Base-by-base conservation (phyloP, 73 alveolate species). In the Diophrys sp. region DNA sequence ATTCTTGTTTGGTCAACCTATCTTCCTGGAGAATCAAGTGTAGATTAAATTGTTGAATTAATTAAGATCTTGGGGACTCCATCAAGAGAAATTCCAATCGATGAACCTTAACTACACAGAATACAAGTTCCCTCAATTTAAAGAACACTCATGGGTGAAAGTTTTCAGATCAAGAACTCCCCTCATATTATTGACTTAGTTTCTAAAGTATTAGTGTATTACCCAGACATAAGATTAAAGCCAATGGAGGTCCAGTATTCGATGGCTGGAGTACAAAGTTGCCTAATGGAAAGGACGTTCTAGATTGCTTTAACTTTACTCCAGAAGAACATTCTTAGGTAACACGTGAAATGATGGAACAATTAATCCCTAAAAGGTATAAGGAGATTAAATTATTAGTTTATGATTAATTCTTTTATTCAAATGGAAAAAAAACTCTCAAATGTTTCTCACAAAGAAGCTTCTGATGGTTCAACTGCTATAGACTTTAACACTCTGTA, bases 31-130 rank as follows among this genome's bases (percentile, higher is more conserved):
- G 97, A 93, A 33, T 71, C 89, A 54, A 92, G 96, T 31, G 87
- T 90, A 11, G 98, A 95, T 73, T 92, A 95, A 87, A 75, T 95
- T 29, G 96, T 91, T 28, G 99, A 95, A 75, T 91, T 95, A 2
- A 95, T 95, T 28, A 95, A 94, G 82, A 93, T 95, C 28, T 78
- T 95, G 68, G 99, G 99, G 28, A 95, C 99, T 0, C 99, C 99
- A 0, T 88, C 96, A 8, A 80, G 82, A 81, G 90, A 90, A 34
- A 71, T 88, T 95, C 57, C 84, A 84, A 75, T 74, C 81, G 32
- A 95, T 95, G 99, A 95, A 95, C 81, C 98, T 97, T 0, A 82
- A 91, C 81, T 95, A 93, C 80, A 80, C 90, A 44, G 98, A 95
- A 57, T 89, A 88, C 71, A 91, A 90, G 70, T 91, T 91, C 70